These are phyloP conservation scores for Erythrobasidium hasegawianum DNA, from an alignment of 1,284 basidiomycete species.

Conservation along the genomic window DNA sequence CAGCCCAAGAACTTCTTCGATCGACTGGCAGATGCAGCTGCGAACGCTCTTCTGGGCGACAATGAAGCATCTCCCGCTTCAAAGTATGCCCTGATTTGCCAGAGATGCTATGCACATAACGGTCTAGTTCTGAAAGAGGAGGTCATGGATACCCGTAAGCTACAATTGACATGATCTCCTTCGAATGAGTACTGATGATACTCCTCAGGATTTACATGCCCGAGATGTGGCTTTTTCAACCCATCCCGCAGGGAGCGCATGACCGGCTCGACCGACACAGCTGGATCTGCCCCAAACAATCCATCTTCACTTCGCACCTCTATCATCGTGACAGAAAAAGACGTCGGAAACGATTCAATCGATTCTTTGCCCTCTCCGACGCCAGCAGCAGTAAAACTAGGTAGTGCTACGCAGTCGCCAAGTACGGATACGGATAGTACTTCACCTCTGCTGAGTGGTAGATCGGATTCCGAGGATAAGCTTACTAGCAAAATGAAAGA, in stretches of 20 bases:
- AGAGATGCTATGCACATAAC: slow-evolving; percentile 88
- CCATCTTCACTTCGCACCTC: neutral
- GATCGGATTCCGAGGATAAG: too few relatives aligned
- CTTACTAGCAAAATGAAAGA: slow-evolving; percentile 1
- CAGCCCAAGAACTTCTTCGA: slow-evolving; percentile 46
- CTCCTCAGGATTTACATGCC: slow-evolving; percentile 65
- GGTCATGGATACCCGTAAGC: slow-evolving; percentile 86
- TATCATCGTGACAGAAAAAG: neutral
- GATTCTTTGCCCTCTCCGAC: neutral
- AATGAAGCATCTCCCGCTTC: slow-evolving; percentile 49
- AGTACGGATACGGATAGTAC: too few relatives aligned
- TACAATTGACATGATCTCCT: too few relatives aligned
- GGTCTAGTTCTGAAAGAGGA: slow-evolving; percentile 83
- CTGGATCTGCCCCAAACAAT: slow-evolving; percentile 5
- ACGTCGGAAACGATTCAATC: neutral
- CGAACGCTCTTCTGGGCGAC: slow-evolving; percentile 47
- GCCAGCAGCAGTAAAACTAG: neutral
- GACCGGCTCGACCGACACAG: slow-evolving; percentile 5
- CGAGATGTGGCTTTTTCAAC: slow-evolving; percentile 71
- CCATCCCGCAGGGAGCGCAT: slow-evolving; percentile 53
- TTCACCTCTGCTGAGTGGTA: too few relatives aligned
- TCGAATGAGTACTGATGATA: neutral
- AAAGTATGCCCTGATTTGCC: slow-evolving; percentile 91
- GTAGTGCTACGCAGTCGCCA: too few relatives aligned
- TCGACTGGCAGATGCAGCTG: slow-evolving; percentile 49